Evolutionary conservation across 495 filamentous ascomycete genomes (phyloP).

Genomic region (Acidomyces sp.): DNA sequence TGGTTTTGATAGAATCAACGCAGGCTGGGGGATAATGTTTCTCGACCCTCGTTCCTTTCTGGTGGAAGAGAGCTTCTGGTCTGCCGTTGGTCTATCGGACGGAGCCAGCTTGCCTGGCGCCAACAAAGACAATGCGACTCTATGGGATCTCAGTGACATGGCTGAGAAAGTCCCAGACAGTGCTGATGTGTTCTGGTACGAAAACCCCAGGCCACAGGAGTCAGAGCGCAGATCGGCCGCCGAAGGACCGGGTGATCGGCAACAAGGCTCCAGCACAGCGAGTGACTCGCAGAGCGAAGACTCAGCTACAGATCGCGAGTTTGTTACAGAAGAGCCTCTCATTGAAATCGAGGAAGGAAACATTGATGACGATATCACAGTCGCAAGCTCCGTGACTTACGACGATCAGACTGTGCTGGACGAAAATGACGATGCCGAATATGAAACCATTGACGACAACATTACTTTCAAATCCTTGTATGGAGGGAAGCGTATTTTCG

Average conservation of each 20-base stretch:
- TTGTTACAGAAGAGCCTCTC: neutral
- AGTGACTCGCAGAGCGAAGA: too few species aligned
- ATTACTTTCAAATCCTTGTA: slow-evolving; percentile 11
- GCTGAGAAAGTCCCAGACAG: slow-evolving; percentile 7
- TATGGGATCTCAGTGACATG: slow-evolving; percentile 15
- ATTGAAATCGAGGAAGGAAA: slow-evolving; percentile 2
- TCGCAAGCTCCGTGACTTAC: neutral
- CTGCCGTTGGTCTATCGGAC: slow-evolving; percentile 6
- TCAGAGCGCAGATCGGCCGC: neutral
- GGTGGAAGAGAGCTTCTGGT: neutral
- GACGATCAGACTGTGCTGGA: too few species aligned
- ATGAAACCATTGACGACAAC: slow-evolving; percentile 20
- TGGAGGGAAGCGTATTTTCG: slow-evolving; percentile 6
- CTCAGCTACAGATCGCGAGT: too few species aligned
- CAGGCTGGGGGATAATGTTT: slow-evolving; percentile 27
- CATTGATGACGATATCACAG: neutral
- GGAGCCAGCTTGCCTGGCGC: slow-evolving; percentile 1
- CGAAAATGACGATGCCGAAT: slow-evolving; percentile 12
- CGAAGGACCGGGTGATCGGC: neutral
- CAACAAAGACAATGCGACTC: neutral
- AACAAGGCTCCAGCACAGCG: neutral
- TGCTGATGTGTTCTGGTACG: slow-evolving; percentile 4
- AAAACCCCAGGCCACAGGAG: neutral
- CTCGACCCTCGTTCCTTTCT: slow-evolving; percentile 26
- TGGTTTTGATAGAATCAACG: slow-evolving; percentile 9